These are phyloP conservation scores for Babjeviella inositovora DNA, from an alignment of 805 yeast genomes.

Conservation along the genomic window DNA sequence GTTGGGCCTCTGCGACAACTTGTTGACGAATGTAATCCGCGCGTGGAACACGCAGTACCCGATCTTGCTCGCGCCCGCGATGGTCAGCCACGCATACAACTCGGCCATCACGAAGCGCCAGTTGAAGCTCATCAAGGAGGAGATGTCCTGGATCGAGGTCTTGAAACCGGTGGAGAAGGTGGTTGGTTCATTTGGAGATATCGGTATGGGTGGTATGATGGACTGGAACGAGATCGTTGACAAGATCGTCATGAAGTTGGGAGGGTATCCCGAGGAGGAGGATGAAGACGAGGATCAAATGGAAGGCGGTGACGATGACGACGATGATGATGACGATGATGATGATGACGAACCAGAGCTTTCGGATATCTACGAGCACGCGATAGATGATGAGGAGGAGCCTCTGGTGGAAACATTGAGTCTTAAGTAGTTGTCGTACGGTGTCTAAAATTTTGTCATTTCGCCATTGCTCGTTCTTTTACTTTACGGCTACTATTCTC, in stretches of 20 bases:
- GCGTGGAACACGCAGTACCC: constrained; percentile 95
- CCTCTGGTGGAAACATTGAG: background rate
- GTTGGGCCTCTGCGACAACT: constrained; percentile 82
- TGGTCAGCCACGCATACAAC: constrained; percentile 86
- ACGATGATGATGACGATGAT: constrained; percentile 27
- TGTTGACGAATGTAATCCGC: constrained; percentile 77
- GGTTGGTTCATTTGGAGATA: constrained; percentile 84
- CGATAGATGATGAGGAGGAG: constrained; percentile 1
- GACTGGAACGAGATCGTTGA: constrained; percentile 93
- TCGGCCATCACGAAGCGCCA: constrained; percentile 82
- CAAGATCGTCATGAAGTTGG: constrained; percentile 57
- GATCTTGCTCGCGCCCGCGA: constrained; percentile 83
- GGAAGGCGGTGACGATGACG: constrained; percentile 22
- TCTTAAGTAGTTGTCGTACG: too few species aligned
- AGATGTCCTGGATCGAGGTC: constrained; percentile 93
- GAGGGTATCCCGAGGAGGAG: constrained; percentile 30
- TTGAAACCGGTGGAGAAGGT: constrained; percentile 91
- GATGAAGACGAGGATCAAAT: constrained; percentile 32
- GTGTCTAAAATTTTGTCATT: too few species aligned
- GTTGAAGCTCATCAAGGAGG: constrained; percentile 59
- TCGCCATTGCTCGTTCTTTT: too few species aligned
- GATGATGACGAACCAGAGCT: constrained; percentile 18
- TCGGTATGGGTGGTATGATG: constrained; percentile 99
- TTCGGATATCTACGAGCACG: background rate
- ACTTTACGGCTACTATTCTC: too few species aligned